Evolutionary conservation across 257 asterid species (phyloP).

Genomic region (Solanum pimpinellifolium): DNA sequence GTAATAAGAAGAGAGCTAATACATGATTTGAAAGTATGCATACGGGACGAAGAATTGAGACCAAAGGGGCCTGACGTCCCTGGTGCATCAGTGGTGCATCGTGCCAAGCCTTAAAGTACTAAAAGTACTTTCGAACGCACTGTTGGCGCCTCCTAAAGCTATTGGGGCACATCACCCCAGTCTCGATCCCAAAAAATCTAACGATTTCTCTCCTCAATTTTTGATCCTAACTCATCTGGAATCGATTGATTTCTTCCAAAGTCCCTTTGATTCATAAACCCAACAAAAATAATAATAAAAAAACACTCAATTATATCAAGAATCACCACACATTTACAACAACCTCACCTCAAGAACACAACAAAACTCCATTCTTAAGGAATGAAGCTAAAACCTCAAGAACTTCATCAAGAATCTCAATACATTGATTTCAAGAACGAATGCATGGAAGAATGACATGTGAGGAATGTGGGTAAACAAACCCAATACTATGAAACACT

Average conservation of each 20-base stretch:
- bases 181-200: not conserved
- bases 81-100: not conserved
- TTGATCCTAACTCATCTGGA: not conserved
- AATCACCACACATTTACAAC: not conserved
- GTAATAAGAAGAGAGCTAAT: not conserved
- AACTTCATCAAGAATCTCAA: too few species aligned
- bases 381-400: not conserved
- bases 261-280: not conserved
- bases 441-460: too few species aligned
- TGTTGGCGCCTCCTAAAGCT: not conserved
- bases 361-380: not conserved
- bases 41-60: not conserved
- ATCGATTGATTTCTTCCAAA: not conserved
- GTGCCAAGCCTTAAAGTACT: not conserved
- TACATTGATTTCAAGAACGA: too few species aligned
- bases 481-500: not conserved
- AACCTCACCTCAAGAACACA: not conserved
- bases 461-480: not conserved
- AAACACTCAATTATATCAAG: not conserved
- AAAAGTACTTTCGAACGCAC: too few species aligned
- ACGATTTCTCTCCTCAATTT: not conserved
- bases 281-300: not conserved
- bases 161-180: not conserved
- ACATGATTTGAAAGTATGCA: not conserved
- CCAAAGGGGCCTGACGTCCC: not conserved